These are phyloP conservation scores for Fonsecaea multimorphosa DNA, from an alignment of 2,329 filamentous ascomycete species.

Conservation along the genomic window DNA sequence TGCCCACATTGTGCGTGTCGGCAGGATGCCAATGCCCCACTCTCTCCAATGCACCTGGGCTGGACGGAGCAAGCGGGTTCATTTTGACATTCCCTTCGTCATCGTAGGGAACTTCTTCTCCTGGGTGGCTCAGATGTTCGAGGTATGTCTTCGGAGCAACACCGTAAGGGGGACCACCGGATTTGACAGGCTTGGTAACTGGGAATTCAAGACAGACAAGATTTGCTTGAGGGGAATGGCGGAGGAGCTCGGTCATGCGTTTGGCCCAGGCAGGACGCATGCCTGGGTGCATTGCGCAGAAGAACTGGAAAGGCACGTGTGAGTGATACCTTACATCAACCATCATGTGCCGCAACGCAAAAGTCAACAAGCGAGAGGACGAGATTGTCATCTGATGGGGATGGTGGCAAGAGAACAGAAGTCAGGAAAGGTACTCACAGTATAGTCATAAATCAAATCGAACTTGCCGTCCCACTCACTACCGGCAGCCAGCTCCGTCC, in stretches of 20 bases:
- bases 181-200: constrained; percentile 68
- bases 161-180: constrained; percentile 75
- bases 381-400: neutral
- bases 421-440: constrained; percentile 49
- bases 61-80: constrained; percentile 54
- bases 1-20: constrained; percentile 62
- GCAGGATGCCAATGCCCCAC: constrained; percentile 63
- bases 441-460: constrained; percentile 67
- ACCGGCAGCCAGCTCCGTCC: constrained; percentile 36
- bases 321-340: constrained; percentile 9
- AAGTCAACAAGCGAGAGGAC: constrained; percentile 5
- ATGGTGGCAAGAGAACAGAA: neutral
- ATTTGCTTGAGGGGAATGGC: constrained; percentile 53
- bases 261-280: constrained; percentile 65
- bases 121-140: constrained; percentile 72
- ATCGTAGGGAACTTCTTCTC: constrained; percentile 68
- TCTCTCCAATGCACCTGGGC: constrained; percentile 49
- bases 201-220: constrained; percentile 79
- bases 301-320: constrained; percentile 55
- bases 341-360: neutral
- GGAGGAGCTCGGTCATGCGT: constrained; percentile 61
- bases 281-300: constrained; percentile 63
- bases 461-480: constrained; percentile 46
- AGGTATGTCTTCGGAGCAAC: constrained; percentile 72
- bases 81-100: constrained; percentile 58